Percentiles rank a stretch among this genome's conserved stretches.
Evolutionary conservation across 495 filamentous ascomycete genomes (phyloP).

Genomic region (Trichoderma erinaceum): DNA sequence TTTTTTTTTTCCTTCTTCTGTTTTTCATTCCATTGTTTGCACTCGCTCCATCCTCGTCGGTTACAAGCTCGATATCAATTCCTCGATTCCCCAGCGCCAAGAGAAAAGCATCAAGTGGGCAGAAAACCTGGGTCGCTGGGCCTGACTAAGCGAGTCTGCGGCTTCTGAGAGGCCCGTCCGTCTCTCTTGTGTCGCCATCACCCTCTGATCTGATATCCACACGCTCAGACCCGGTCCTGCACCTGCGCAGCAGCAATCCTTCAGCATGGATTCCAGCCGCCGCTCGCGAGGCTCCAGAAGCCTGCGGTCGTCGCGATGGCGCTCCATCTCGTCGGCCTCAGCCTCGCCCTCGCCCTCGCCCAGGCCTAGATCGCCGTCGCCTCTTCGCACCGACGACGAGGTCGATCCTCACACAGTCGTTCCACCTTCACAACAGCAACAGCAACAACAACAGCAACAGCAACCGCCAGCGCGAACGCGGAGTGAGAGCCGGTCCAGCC

Average conservation of each 20-base stretch:
- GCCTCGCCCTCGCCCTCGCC: not conserved
- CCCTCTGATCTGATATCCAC: not conserved
- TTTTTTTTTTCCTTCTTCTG: too few relatives aligned
- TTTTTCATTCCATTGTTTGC: too few relatives aligned
- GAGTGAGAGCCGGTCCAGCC: not conserved
- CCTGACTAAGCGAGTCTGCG: not conserved
- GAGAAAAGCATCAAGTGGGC: too few relatives aligned
- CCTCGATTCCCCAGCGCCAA: too few relatives aligned
- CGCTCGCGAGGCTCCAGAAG: not conserved
- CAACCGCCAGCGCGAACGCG: too few relatives aligned
- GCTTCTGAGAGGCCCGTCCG: not conserved
- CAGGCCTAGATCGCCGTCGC: not conserved
- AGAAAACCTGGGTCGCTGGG: not conserved
- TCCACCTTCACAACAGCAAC: not conserved
- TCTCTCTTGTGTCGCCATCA: not conserved
- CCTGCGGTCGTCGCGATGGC: not conserved
- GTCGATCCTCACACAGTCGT: slow-evolving; percentile 2
- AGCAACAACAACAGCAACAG: not conserved
- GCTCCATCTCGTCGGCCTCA: not conserved
- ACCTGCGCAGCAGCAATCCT: not conserved
- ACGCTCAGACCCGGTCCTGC: slow-evolving; percentile 1
- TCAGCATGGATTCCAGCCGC: not conserved
- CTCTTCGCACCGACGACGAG: not conserved
- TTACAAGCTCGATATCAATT: too few relatives aligned
- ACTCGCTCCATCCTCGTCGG: too few relatives aligned